Conservation (phyloP, 352 stramenopile species). For the Phytophthora sansomeana region DNA sequence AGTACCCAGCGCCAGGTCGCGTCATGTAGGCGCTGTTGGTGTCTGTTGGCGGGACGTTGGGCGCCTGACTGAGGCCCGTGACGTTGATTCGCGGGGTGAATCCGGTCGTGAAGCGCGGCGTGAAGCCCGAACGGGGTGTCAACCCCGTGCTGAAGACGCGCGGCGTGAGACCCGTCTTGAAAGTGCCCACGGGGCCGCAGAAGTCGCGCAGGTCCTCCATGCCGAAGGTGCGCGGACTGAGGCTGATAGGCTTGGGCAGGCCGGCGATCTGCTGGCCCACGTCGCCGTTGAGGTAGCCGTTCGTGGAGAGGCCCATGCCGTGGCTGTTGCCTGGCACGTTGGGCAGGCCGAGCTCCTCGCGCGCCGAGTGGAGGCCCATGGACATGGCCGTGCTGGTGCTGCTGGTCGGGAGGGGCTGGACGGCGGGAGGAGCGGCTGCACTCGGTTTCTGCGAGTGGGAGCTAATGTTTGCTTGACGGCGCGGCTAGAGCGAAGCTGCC, state of each 20-base stretch:
- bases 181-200: slow-evolving; percentile 75
- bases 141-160: slow-evolving; percentile 84
- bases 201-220: slow-evolving; percentile 90
- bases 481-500: slow-evolving; percentile 19
- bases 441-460: slow-evolving; percentile 43
- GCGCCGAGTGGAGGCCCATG: slow-evolving; percentile 75
- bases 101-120: slow-evolving; percentile 78
- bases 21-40: slow-evolving; percentile 53
- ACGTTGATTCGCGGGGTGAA: slow-evolving; percentile 81
- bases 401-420: slow-evolving; percentile 21
- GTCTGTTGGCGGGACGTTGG: slow-evolving; percentile 47
- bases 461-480: slow-evolving; percentile 38
- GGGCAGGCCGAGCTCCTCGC: slow-evolving; percentile 73
- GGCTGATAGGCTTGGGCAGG: slow-evolving; percentile 76
- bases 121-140: slow-evolving; percentile 85
- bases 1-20: slow-evolving; percentile 58
- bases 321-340: slow-evolving; percentile 47
- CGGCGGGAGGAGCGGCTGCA: slow-evolving; percentile 33
- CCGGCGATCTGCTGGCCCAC: slow-evolving; percentile 38
- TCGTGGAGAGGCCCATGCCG: slow-evolving; percentile 39
- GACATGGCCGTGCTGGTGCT: slow-evolving; percentile 53
- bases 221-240: slow-evolving; percentile 81
- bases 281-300: slow-evolving; percentile 48
- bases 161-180: slow-evolving; percentile 86
- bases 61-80: slow-evolving; percentile 48